Evolutionary conservation across 306 rosid species (phyloP), one percentile per base, ranked within the genome.

Genomic region (Fagus crenata): DNA sequence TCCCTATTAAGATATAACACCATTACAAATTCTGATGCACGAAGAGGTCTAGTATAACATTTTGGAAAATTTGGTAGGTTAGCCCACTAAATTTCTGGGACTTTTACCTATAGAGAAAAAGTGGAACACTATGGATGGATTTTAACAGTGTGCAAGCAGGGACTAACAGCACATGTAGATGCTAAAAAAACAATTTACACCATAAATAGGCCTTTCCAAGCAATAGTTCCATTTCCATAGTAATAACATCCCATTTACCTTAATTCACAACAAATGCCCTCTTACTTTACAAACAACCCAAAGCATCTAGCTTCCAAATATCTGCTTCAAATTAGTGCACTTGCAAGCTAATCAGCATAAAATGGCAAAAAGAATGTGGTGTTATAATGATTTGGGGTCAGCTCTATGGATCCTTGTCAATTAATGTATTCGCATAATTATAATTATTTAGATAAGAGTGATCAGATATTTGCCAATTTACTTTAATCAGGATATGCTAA

Each of bases 281-380:
- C 39, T 46, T 46, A 46, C 51, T 63, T 40, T 73, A 65, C 17
- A 61, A 64, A 9, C 64, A 75, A 60, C 7, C 80, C 13, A 59
- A 13, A 49, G 77, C 43, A 37, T 33, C 46, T 4, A 3, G 37
- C 3, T 32, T 9, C 12, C 51, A 46, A 46, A 46, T 46, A 22
- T 58, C 64, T 8, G 2, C 36, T 58, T 28, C 64, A 28, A 28
- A 58, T 58, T 58, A 58, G 64, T 58, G 64, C 32, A 58, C 35
- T 28, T 28, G 64, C 64, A 58, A 58, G 64, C 36, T 28, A 22
- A 28, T 58, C 64, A 58, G 22, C 36, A 22, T 58, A 31, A 58
- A 13, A 58, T 28, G 36, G 14, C 64, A 28, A 58, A 58, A 58
- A 58, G 5, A 58, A 32, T 22, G 64, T 1, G 0, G 5, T 28